These are phyloP conservation scores for Coprinopsis strossmayeri DNA, from an alignment of 768 basidiomycete genomes.

Conservation along the genomic window DNA sequence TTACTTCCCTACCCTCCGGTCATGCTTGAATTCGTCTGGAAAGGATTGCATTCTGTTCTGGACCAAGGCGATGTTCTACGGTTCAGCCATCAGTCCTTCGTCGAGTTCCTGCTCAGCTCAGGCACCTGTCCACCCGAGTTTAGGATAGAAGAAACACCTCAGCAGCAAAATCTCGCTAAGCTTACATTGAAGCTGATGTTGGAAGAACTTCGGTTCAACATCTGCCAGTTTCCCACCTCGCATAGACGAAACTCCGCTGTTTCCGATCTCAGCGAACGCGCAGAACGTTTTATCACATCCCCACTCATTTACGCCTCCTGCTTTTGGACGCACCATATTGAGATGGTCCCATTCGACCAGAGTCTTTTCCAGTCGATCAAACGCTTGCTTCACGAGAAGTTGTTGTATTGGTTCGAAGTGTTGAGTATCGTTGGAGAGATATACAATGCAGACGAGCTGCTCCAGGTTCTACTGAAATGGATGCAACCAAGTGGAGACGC, in stretches of 20 bases:
- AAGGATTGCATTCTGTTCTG: slow-evolving; percentile 17
- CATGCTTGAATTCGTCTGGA: slow-evolving; percentile 16
- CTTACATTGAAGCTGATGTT: slow-evolving; percentile 23
- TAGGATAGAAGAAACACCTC: slow-evolving; percentile 10
- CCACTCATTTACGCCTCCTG: slow-evolving; percentile 23
- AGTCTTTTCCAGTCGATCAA: slow-evolving; percentile 13
- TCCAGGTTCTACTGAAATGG: slow-evolving; percentile 9
- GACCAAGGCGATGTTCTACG: slow-evolving; percentile 10
- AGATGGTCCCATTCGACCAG: neutral
- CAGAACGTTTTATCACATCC: slow-evolving; percentile 17
- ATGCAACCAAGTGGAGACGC: slow-evolving; percentile 11
- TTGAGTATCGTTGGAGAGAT: slow-evolving; percentile 20
- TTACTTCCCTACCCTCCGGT: slow-evolving; percentile 10
- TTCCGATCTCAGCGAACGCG: slow-evolving; percentile 15
- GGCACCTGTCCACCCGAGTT: slow-evolving; percentile 12
- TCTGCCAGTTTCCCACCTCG: slow-evolving; percentile 25
- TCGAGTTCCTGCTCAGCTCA: slow-evolving; percentile 18
- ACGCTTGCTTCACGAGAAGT: slow-evolving; percentile 16
- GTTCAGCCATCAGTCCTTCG: slow-evolving; percentile 22
- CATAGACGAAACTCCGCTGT: slow-evolving; percentile 22
- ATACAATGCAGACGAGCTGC: neutral
- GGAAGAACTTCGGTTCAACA: slow-evolving; percentile 25
- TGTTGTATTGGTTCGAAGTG: slow-evolving; percentile 28
- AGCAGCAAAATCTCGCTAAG: slow-evolving; percentile 16
- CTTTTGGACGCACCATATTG: slow-evolving; percentile 26